A percentile compares a stretch with the other conserved stretches of the same genome.
phyloP scores from a whole-genome alignment of 495 filamentous ascomycete genomes.

The Penicillium steckii region DNA sequence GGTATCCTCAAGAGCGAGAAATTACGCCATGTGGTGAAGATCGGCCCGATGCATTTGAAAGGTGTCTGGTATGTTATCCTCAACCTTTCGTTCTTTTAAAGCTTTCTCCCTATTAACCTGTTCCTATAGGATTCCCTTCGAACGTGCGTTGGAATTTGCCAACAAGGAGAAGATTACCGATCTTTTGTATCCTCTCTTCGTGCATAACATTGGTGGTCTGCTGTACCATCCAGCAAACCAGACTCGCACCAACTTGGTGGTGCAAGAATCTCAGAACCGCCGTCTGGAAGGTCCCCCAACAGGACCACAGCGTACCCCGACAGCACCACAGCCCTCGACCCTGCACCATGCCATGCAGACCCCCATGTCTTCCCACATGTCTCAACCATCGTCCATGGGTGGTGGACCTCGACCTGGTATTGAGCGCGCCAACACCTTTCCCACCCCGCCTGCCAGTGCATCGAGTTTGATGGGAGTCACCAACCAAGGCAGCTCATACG shows the following conservation, averaged over 20 bases:
- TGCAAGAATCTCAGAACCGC: constrained; percentile 80
- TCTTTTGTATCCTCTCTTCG: constrained; percentile 90
- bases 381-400: constrained; percentile 70
- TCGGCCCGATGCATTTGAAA: constrained; percentile 98
- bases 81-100: neutral
- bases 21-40: constrained; percentile 94
- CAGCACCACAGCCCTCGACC: constrained; percentile 66
- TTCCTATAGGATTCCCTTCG: constrained; percentile 83
- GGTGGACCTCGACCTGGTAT: constrained; percentile 71
- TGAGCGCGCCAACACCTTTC: constrained; percentile 85
- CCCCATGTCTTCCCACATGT: constrained; percentile 60
- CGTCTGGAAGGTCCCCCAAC: constrained; percentile 49
- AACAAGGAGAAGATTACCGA: constrained; percentile 99
- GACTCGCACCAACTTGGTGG: constrained; percentile 74
- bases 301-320: constrained; percentile 39
- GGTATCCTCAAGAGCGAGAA: constrained; percentile 99
- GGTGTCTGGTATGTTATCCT: constrained; percentile 81
- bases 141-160: constrained; percentile 92
- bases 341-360: constrained; percentile 78
- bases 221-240: constrained; percentile 94
- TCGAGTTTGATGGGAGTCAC: constrained; percentile 85
- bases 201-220: constrained; percentile 93
- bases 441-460: constrained; percentile 89
- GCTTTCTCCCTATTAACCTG: neutral
- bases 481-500: constrained; percentile 68